Evolutionary conservation across 805 yeast genomes (phyloP).

Genomic region (Geotrichum ghanense): DNA sequence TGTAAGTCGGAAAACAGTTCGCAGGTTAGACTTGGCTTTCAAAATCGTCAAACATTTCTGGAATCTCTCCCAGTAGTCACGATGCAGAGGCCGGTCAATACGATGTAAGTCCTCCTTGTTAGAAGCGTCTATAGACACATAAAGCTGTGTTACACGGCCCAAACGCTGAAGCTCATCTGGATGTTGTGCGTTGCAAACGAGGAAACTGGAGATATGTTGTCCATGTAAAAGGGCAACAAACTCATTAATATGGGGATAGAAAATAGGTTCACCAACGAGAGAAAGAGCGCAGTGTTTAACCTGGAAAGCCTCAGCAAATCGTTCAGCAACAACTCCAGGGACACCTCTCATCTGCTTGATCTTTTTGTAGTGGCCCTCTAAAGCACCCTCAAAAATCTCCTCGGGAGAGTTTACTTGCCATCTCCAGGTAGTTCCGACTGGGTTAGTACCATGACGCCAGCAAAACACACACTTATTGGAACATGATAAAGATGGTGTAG

Average conservation of each 20-base stretch:
- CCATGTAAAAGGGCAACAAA: conserved; percentile 74
- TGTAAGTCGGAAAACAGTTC: conserved; percentile 85
- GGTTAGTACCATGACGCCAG: conserved; percentile 97
- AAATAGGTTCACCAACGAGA: conserved; percentile 89
- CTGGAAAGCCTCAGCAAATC: conserved; percentile 83
- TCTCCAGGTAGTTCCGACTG: conserved; percentile 92
- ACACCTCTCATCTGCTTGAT: conserved; percentile 93
- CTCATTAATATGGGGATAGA: conserved; percentile 82
- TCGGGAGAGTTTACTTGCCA: conserved; percentile 94
- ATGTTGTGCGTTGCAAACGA: conserved; percentile 94
- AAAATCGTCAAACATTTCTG: conserved; percentile 70
- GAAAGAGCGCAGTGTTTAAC: conserved; percentile 89
- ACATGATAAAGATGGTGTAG: conserved; percentile 88
- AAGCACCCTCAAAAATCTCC: conserved; percentile 70
- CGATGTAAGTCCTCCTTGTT: conserved; percentile 66
- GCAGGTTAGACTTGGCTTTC: conserved; percentile 64
- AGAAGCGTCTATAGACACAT: conserved; percentile 92
- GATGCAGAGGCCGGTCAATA: conserved; percentile 79
- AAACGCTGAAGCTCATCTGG: conserved; percentile 68
- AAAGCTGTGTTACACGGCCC: conserved; percentile 75
- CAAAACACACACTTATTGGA: conserved; percentile 93
- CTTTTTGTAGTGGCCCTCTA: conserved; percentile 80
- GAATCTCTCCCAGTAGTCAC: conserved; percentile 89
- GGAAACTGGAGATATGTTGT: conserved; percentile 68
- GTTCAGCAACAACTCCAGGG: conserved; percentile 82